Percentiles rank a stretch among this genome's conserved stretches.
Evolutionary conservation across 225 moss, liverwort and hornwort genomes (phyloP).

Genomic region (Lunularia cruciata): DNA sequence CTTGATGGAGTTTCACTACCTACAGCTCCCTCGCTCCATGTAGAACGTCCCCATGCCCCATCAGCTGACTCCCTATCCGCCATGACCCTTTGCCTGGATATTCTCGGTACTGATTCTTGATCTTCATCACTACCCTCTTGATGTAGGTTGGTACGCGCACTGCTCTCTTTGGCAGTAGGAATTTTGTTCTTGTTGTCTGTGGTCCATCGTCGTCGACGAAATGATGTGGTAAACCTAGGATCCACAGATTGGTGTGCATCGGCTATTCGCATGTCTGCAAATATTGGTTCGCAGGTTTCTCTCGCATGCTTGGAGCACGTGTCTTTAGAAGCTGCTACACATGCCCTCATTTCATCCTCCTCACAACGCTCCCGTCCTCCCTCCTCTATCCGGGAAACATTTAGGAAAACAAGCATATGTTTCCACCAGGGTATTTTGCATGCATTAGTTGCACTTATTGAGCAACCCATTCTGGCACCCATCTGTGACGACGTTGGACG

Average conservation of each 20-base stretch:
- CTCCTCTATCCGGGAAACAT: constrained; percentile 16
- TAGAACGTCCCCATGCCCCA: constrained; percentile 2
- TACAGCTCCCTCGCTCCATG: background rate
- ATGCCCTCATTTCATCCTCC: constrained; percentile 75
- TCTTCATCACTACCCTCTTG: constrained; percentile 32
- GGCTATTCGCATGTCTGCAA: constrained; percentile 70
- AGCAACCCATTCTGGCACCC: constrained; percentile 82
- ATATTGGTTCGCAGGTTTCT: constrained; percentile 71
- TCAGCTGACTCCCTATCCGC: constrained; percentile 6
- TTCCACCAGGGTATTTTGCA: constrained; percentile 89
- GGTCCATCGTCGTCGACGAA: constrained; percentile 44
- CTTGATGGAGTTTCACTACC: constrained; percentile 1
- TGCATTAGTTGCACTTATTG: constrained; percentile 68
- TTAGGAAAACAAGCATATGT: constrained; percentile 51
- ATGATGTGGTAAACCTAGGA: constrained; percentile 54
- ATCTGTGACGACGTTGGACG: constrained; percentile 43
- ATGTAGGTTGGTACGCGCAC: too few species aligned
- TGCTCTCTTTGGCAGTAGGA: background rate
- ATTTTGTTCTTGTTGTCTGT: constrained; percentile 41
- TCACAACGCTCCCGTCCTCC: constrained; percentile 70
- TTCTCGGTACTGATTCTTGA: constrained; percentile 7
- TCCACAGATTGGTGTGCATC: constrained; percentile 50
- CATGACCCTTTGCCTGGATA: constrained; percentile 25
- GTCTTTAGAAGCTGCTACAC: constrained; percentile 60
- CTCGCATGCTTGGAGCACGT: constrained; percentile 58